These are phyloP conservation scores for Pisolithus albus DNA, from an alignment of 768 basidiomycete species.

Conservation along the genomic window DNA sequence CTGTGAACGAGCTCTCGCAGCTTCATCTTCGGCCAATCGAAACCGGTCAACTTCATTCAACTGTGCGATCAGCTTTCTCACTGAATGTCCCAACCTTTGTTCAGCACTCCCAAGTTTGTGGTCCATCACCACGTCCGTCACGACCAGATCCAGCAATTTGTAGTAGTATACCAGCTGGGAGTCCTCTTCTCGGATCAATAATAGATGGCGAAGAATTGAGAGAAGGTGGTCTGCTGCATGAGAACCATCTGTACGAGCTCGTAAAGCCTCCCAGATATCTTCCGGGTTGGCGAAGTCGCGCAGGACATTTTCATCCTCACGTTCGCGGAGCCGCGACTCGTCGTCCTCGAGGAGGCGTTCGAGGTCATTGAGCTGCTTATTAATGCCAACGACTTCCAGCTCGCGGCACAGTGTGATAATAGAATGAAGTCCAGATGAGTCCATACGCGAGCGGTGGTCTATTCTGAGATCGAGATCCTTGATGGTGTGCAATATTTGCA, in stretches of 20 bases:
- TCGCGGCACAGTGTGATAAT: slow-evolving; percentile 64
- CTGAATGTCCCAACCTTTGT: slow-evolving; percentile 80
- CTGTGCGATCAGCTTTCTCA: slow-evolving; percentile 80
- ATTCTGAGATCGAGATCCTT: slow-evolving; percentile 81
- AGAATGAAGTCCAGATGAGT: slow-evolving; percentile 70
- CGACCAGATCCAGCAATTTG: slow-evolving; percentile 82
- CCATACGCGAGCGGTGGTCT: slow-evolving; percentile 86
- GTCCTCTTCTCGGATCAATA: slow-evolving; percentile 86
- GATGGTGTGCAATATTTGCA: slow-evolving; percentile 53
- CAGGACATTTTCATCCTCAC: slow-evolving; percentile 69
- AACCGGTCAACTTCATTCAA: slow-evolving; percentile 86
- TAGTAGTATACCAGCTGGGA: slow-evolving; percentile 81
- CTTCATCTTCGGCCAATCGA: slow-evolving; percentile 73
- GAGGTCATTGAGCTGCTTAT: slow-evolving; percentile 58
- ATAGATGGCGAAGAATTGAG: slow-evolving; percentile 89
- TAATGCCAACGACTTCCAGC: slow-evolving; percentile 59
- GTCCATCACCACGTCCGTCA: slow-evolving; percentile 89
- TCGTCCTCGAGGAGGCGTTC: slow-evolving; percentile 64
- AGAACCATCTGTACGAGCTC: slow-evolving; percentile 67
- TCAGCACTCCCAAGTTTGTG: slow-evolving; percentile 83
- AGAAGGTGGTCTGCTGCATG: slow-evolving; percentile 80
- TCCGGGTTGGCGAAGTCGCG: slow-evolving; percentile 72
- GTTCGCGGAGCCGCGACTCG: slow-evolving; percentile 62
- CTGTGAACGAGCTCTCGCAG: slow-evolving; percentile 56
- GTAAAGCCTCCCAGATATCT: slow-evolving; percentile 82